Base-by-base conservation (phyloP, 2,329 filamentous ascomycete genomes). In the Penicillium brasilianum region DNA sequence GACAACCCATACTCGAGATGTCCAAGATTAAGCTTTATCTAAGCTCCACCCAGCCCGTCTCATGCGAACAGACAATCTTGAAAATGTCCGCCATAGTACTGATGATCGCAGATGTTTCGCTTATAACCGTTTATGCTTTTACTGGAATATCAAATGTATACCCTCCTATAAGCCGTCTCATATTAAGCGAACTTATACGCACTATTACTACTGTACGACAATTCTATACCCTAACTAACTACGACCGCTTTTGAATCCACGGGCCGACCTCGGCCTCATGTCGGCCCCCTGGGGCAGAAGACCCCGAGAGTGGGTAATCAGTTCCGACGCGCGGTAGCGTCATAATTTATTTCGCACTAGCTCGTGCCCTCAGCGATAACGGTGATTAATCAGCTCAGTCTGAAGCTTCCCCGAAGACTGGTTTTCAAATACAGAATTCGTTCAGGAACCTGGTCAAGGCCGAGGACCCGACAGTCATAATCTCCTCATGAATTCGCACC, bases 331-430 rank as follows among this genome's bases (percentile, higher is more conserved):
- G 50, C 50, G 14, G 34, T 25, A 28, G 50, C 50, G 50, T 53
- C 50, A 53, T 53, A 11, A 28, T 53, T 20, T 13, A 18, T 32
- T 52, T n/a, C 13, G 14, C 14, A 37, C 34, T 53, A 52, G 58
- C 49, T 57, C 37, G 44, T 34, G 30, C 28, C n/a, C 48, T 55
- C 59, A n/a, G 52, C 43, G 51, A 53, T 55, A 50, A 34, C 34
- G 18, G 37, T 43, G 56, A 69, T 69, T 69, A 64, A 62, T 68
- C 66, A 67, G 67, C 67, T 64, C 62, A 57, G 64, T 22, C 28
- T 55, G 39, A 30, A 20, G 18, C 39, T 43, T 28, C 18, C 9
- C 36, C 28, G 41, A 58, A 44, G 25, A 25, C 28, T 18, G 16
- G 25, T 16, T 48, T 48, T 48, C 44, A n/a, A 46, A 46, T n/a